Percentiles rank a stretch among this genome's conserved stretches.
phyloP scores from a whole-genome alignment of 2,329 filamentous ascomycete species.

The Trichoderma koningiopsis region DNA sequence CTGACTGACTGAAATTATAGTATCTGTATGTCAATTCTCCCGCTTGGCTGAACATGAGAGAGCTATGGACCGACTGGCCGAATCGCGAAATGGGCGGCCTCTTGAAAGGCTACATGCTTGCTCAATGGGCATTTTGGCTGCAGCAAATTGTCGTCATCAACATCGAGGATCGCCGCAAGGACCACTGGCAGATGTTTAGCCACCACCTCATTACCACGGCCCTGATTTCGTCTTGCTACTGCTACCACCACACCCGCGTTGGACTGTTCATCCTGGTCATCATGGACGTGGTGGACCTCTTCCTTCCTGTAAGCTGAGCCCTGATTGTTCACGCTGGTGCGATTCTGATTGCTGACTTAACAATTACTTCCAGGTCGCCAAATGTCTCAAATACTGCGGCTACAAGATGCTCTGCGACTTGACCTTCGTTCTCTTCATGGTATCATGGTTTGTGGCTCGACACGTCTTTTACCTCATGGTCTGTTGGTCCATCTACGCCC shows the following conservation, averaged over 20 bases:
- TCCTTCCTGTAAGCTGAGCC: conserved; percentile 70
- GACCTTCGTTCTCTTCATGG: conserved; percentile 82
- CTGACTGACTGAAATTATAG: conserved; percentile 47
- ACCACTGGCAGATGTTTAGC: conserved; percentile 93
- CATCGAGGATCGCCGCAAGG: conserved; percentile 91
- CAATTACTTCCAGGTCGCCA: conserved; percentile 65
- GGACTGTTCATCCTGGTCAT: conserved; percentile 86
- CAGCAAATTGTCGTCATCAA: conserved; percentile 94
- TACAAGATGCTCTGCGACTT: conserved; percentile 76
- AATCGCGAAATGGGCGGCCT: conserved; percentile 71
- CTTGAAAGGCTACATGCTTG: conserved; percentile 87
- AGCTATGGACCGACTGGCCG: conserved; percentile 86
- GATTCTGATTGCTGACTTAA: background rate
- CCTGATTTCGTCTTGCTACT: conserved; percentile 80
- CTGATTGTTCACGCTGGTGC: background rate
- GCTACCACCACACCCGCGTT: conserved; percentile 83
- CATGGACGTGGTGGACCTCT: conserved; percentile 91
- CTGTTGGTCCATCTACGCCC: conserved; percentile 78
- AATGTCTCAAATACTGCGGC: conserved; percentile 88
- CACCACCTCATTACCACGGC: conserved; percentile 89
- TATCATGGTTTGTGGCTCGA: conserved; percentile 80
- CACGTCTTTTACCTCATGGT: conserved; percentile 79
- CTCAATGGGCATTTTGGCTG: conserved; percentile 89
- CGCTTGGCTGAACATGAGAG: conserved; percentile 74
- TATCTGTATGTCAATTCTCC: conserved; percentile 78